These are phyloP conservation scores for Hippophae rhamnoides DNA, from an alignment of 306 rosid genomes.

Conservation along the genomic window DNA sequence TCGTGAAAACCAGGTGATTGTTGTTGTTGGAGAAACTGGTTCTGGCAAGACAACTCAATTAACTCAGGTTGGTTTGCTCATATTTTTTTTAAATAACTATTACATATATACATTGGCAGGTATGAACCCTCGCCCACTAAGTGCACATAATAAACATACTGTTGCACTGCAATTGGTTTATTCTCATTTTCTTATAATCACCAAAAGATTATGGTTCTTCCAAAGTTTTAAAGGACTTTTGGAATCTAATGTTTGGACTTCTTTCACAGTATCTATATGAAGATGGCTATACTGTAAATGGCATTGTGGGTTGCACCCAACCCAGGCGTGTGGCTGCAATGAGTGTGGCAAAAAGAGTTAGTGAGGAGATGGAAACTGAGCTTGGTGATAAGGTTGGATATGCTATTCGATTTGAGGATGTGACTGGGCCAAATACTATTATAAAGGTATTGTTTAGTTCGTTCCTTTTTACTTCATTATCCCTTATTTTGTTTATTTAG, in stretches of 20 bases:
- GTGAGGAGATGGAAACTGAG: slow-evolving; percentile 96
- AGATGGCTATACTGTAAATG: slow-evolving; percentile 74
- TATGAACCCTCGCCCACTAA: too few species aligned
- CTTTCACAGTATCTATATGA: slow-evolving; percentile 75
- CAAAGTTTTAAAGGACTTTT: slow-evolving; percentile 7
- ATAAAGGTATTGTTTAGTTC: slow-evolving; percentile 49
- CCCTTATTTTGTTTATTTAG: background rate
- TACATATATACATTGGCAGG: too few species aligned
- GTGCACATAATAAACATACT: too few species aligned
- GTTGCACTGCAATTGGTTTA: too few species aligned
- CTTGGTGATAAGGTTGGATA: slow-evolving; percentile 90
- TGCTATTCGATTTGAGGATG: slow-evolving; percentile 98
- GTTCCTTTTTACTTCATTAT: background rate
- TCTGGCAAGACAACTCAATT: slow-evolving; percentile 97
- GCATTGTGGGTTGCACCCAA: slow-evolving; percentile 92
- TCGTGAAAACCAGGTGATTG: slow-evolving; percentile 88
- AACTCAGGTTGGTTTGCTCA: slow-evolving; percentile 59
- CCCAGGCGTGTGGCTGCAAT: slow-evolving; percentile 99
- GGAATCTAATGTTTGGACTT: slow-evolving; percentile 12
- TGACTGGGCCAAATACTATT: slow-evolving; percentile 77
- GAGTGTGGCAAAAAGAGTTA: slow-evolving; percentile 99
- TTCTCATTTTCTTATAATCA: too few species aligned
- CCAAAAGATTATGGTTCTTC: too few species aligned
- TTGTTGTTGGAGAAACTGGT: slow-evolving; percentile 98
- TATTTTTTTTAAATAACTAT: background rate